These are phyloP conservation scores for Triticum urartu DNA, from an alignment of 176 grass and related monocot species.

Conservation along the genomic window DNA sequence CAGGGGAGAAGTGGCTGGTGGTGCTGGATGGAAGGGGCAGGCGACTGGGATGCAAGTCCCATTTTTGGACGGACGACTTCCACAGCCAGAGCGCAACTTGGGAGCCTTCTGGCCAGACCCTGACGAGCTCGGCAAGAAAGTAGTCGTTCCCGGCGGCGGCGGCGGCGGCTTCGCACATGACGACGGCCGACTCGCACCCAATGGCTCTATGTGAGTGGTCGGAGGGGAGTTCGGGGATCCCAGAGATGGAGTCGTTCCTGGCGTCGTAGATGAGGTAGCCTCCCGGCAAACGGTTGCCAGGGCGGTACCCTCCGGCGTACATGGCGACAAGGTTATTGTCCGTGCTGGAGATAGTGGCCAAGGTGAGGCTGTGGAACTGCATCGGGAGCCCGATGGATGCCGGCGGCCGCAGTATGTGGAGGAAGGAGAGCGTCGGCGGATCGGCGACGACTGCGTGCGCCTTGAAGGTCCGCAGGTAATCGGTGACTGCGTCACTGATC, in stretches of 20 bases:
- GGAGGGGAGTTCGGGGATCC: neutral
- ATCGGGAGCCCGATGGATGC: neutral
- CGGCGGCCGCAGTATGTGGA: neutral
- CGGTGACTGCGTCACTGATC: neutral
- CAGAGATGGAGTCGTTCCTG: neutral
- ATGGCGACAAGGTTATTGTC: neutral
- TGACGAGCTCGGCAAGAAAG: slow-evolving; percentile 2
- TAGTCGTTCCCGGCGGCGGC: neutral
- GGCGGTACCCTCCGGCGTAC: neutral
- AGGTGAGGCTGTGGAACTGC: neutral
- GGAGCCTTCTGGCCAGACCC: neutral
- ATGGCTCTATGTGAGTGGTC: neutral
- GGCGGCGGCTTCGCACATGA: neutral
- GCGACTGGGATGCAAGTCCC: neutral
- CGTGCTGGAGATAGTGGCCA: neutral
- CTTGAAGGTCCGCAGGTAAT: neutral
- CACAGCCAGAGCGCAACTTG: neutral
- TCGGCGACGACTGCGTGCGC: neutral
- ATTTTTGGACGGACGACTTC: neutral
- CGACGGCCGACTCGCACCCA: neutral
- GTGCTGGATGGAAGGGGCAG: neutral
- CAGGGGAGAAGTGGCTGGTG: neutral
- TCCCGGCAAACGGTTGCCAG: neutral
- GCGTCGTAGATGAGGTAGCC: neutral
- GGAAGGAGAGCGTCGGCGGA: neutral